Percentiles rank a stretch among this genome's conserved stretches.
Evolutionary conservation across 2,329 filamentous ascomycete species (phyloP).

Genomic region (Claviceps maximensis): DNA sequence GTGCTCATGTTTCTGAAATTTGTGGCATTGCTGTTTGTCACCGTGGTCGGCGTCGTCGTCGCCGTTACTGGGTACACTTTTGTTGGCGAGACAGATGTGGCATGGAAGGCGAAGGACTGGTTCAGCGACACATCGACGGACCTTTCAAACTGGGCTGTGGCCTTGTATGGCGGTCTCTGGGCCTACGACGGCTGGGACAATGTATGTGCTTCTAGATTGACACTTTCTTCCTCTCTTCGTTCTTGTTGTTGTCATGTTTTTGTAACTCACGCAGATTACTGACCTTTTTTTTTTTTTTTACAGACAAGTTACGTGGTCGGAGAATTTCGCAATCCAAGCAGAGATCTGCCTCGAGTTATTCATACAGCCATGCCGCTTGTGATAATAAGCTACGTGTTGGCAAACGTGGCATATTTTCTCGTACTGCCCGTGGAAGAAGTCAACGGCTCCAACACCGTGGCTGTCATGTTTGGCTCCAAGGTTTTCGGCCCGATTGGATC

Average conservation of each 20-base stretch:
- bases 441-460: conserved; percentile 86
- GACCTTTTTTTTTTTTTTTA: not conserved
- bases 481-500: conserved; percentile 80
- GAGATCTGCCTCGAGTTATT: conserved; percentile 86
- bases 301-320: conserved; percentile 96
- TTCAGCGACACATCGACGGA: conserved; percentile 75
- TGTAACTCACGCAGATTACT: not conserved
- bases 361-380: conserved; percentile 94
- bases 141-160: conserved; percentile 80
- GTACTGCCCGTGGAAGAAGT: conserved; percentile 72
- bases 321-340: conserved; percentile 82
- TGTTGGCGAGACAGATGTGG: conserved; percentile 58
- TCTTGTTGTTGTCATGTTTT: no score
- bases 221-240: no score
- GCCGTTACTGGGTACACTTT: conserved; percentile 73
- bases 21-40: conserved; percentile 73
- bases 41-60: conserved; percentile 78
- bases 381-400: conserved; percentile 78
- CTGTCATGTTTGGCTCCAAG: conserved; percentile 79
- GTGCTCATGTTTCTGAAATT: conserved; percentile 97
- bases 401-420: conserved; percentile 88
- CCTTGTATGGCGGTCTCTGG: conserved; percentile 91
- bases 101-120: conserved; percentile 83
- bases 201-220: conserved; percentile 36
- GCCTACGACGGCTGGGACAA: conserved; percentile 99